These are phyloP conservation scores for Tausonia pullulans DNA, from an alignment of 1,284 basidiomycete species.

Conservation along the genomic window DNA sequence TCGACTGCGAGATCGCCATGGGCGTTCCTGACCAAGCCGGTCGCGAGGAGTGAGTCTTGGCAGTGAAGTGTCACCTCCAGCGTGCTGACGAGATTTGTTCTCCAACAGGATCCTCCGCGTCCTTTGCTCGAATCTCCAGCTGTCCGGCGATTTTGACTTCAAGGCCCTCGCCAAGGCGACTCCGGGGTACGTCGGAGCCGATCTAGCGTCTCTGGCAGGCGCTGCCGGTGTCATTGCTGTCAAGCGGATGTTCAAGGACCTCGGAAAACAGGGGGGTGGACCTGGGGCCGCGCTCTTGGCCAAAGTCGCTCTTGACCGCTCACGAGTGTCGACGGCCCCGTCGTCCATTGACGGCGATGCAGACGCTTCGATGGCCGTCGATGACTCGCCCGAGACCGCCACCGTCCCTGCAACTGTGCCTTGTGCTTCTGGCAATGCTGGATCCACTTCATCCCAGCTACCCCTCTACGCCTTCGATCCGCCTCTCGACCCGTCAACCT, in stretches of 20 bases:
- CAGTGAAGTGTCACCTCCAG: background rate
- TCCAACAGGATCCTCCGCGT: constrained; percentile 63
- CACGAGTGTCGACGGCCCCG: background rate
- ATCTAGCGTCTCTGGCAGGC: constrained; percentile 78
- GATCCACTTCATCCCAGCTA: no score
- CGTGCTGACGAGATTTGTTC: background rate
- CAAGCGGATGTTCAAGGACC: constrained; percentile 82
- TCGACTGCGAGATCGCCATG: constrained; percentile 96
- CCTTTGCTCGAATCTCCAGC: constrained; percentile 57
- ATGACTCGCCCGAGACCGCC: background rate
- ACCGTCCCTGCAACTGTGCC: background rate
- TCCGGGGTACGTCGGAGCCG: constrained; percentile 94
- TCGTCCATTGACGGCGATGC: background rate
- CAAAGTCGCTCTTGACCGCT: no score
- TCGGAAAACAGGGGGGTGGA: constrained; percentile 28
- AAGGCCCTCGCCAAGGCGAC: constrained; percentile 75
- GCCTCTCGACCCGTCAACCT: background rate
- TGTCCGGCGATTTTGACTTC: constrained; percentile 76
- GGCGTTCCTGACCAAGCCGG: constrained; percentile 87
- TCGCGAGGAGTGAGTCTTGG: constrained; percentile 62
- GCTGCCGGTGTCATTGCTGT: constrained; percentile 93
- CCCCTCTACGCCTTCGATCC: background rate
- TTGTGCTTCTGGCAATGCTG: no score
- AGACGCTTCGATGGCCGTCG: constrained; percentile 4
- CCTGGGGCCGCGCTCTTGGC: no score